These are phyloP conservation scores for Selaginella tamariscina DNA, from an alignment of 75 land plant genomes.

Conservation along the genomic window DNA sequence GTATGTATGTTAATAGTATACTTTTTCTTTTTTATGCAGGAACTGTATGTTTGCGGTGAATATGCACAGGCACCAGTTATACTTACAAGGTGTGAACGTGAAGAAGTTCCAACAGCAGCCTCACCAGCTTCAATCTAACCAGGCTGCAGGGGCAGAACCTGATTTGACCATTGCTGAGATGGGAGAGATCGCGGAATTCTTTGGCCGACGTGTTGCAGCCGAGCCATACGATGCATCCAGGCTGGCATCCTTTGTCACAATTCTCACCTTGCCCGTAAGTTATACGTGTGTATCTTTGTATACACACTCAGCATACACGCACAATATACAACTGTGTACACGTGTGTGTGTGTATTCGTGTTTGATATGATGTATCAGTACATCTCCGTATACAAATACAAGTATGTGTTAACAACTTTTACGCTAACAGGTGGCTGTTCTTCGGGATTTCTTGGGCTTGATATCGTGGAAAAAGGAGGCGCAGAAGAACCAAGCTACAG, in stretches of 20 bases:
- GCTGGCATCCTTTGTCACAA: constrained; percentile 95
- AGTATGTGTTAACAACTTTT: too few relatives aligned
- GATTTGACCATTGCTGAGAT: constrained; percentile 65
- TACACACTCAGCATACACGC: too few relatives aligned
- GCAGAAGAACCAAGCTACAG: constrained; percentile 15
- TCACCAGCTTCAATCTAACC: neutral
- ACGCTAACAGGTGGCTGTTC: constrained; percentile 59
- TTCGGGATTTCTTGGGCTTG: constrained; percentile 81
- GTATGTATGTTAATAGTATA: too few relatives aligned
- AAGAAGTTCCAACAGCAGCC: constrained; percentile 61
- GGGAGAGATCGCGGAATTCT: constrained; percentile 88
- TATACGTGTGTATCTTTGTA: too few relatives aligned
- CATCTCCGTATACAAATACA: too few relatives aligned
- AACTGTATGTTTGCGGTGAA: constrained; percentile 97
- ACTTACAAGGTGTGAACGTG: constrained; percentile 86
- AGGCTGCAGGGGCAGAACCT: constrained; percentile 32
- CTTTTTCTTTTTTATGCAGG: constrained; percentile 40
- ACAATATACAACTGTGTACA: too few relatives aligned
- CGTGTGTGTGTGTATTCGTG: too few relatives aligned
- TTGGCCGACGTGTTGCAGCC: constrained; percentile 89
- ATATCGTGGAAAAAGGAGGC: constrained; percentile 90
- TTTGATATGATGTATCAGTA: too few relatives aligned
- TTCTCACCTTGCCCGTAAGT: constrained; percentile 87
- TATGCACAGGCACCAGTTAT: constrained; percentile 95
- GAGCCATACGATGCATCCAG: constrained; percentile 99